These are phyloP conservation scores for Vachellia collinsii DNA, from an alignment of 306 rosid species.

Conservation along the genomic window DNA sequence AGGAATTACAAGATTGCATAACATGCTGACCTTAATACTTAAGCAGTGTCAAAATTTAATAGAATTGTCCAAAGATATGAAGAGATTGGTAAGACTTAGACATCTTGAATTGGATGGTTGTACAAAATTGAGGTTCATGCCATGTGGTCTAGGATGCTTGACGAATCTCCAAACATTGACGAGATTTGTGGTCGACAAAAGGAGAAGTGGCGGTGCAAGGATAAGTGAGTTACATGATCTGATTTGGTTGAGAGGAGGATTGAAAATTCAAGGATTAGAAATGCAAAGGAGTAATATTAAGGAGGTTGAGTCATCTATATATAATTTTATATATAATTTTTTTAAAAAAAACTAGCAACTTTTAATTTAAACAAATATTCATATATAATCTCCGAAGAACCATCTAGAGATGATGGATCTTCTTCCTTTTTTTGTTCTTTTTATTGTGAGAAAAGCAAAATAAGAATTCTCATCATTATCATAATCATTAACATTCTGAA, in stretches of 20 bases:
- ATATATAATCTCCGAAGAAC: too few species aligned
- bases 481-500: too few species aligned
- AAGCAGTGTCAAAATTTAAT: fast-evolving
- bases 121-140: background rate
- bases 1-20: background rate
- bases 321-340: too few species aligned
- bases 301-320: conserved; percentile 25
- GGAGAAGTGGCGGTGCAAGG: background rate
- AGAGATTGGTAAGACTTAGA: too few species aligned
- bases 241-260: too few species aligned
- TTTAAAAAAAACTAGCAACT: background rate
- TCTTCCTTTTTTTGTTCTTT: too few species aligned
- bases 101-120: background rate
- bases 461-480: too few species aligned
- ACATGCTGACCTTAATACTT: background rate
- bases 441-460: too few species aligned
- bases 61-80: background rate
- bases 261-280: background rate
- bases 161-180: background rate
- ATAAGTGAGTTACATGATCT: background rate
- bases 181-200: background rate
- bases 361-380: too few species aligned
- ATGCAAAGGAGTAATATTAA: background rate
- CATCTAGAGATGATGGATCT: too few species aligned
- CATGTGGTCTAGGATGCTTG: background rate